Evolutionary conservation across 768 basidiomycete species (phyloP).

Genomic region (Lyophyllum semitale): DNA sequence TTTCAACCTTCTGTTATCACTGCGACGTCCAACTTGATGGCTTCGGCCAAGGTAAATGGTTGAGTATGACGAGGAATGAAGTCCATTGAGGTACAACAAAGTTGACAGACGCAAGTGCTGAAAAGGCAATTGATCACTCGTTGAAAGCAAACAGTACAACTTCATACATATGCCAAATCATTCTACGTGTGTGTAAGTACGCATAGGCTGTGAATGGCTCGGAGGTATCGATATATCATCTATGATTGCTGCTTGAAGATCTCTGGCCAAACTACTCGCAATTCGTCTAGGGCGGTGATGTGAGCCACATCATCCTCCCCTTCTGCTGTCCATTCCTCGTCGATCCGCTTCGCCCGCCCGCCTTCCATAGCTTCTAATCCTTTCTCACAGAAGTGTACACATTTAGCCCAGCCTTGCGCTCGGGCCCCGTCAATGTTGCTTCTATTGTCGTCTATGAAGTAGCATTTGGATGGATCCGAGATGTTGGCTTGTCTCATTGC

Average conservation of each 20-base stretch:
- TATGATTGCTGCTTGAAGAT: conserved; percentile 51
- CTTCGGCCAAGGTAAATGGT: conserved; percentile 73
- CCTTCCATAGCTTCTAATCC: conserved; percentile 67
- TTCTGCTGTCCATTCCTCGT: conserved; percentile 34
- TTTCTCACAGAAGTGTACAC: conserved; percentile 76
- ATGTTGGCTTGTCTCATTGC: conserved; percentile 66
- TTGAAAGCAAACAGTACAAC: background rate
- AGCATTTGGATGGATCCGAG: conserved; percentile 67
- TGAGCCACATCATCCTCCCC: conserved; percentile 48
- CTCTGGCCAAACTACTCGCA: conserved; percentile 74
- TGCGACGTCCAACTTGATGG: conserved; percentile 61
- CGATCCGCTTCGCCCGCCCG: conserved; percentile 53
- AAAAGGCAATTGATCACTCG: background rate
- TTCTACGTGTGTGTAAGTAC: too few species aligned
- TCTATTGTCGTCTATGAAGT: conserved; percentile 80
- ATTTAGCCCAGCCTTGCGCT: conserved; percentile 67
- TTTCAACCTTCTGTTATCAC: conserved; percentile 70
- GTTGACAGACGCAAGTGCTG: background rate
- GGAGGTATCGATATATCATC: conserved; percentile 9
- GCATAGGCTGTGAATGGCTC: conserved; percentile 1
- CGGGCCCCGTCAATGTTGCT: conserved; percentile 69
- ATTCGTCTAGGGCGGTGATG: conserved; percentile 61
- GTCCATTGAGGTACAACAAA: conserved; percentile 45
- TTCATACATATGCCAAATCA: background rate
- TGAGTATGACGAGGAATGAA: conserved; percentile 69